Evolutionary conservation across 345 rosid species (phyloP).

Genomic region (Linum lewisii): DNA sequence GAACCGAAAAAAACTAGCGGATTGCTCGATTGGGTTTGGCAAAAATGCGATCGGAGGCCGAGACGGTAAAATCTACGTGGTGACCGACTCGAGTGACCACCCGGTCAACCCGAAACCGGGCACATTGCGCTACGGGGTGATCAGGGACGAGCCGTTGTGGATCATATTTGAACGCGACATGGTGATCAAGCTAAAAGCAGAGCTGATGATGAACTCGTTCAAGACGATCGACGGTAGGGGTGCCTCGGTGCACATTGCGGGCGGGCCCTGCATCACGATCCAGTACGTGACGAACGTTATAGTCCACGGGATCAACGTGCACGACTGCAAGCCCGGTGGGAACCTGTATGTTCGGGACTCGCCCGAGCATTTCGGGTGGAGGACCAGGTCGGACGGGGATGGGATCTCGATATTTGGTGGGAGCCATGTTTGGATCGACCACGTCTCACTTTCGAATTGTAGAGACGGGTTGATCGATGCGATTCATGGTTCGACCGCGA

Average conservation of each 20-base stretch:
- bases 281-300: conserved; percentile 26
- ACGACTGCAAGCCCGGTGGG: conserved; percentile 24
- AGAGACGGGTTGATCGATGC: not conserved
- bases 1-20: conserved; percentile 17
- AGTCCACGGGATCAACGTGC: conserved; percentile 22
- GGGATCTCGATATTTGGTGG: not conserved
- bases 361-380: conserved; percentile 23
- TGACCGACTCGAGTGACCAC: conserved; percentile 13
- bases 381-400: conserved; percentile 23
- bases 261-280: conserved; percentile 23
- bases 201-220: conserved; percentile 24
- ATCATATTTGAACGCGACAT: conserved; percentile 18
- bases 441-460: not conserved
- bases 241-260: conserved; percentile 20
- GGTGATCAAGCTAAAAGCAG: conserved; percentile 18
- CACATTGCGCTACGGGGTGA: conserved; percentile 17
- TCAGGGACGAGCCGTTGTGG: conserved; percentile 22
- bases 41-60: conserved; percentile 25
- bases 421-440: not conserved
- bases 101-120: conserved; percentile 21
- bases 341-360: conserved; percentile 25
- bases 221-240: conserved; percentile 27
- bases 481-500: not conserved
- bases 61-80: conserved; percentile 17
- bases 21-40: conserved; percentile 24